Evolutionary conservation across 2,329 filamentous ascomycete species (phyloP).

Genomic region (Mariannaea elegans): DNA sequence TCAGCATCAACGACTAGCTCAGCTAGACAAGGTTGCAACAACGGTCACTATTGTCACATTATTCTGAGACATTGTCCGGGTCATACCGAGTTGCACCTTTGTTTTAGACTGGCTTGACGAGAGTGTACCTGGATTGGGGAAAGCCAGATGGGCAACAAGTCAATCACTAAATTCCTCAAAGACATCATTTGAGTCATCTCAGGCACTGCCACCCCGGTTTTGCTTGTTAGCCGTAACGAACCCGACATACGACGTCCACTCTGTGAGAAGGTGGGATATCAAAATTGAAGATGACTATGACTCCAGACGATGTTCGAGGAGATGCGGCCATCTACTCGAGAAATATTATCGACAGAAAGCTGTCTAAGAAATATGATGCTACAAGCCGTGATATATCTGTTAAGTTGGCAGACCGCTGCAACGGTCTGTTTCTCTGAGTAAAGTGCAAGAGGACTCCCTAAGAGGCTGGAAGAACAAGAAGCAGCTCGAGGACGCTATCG

Average conservation of each 20-base stretch:
- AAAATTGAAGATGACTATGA: slow-evolving; percentile 28
- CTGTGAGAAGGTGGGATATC: not conserved
- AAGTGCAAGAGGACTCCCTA: slow-evolving; percentile 39
- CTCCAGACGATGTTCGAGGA: slow-evolving; percentile 20
- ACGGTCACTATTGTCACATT: slow-evolving; percentile 24
- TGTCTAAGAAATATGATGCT: slow-evolving; percentile 36
- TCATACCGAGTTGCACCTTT: slow-evolving; percentile 31
- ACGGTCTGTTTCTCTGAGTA: no score
- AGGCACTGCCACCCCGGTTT: no score
- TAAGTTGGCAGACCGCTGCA: slow-evolving; percentile 39
- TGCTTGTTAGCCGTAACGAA: slow-evolving; percentile 41
- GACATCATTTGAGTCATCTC: no score
- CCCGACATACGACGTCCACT: slow-evolving; percentile 33
- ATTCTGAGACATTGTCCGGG: slow-evolving; percentile 22
- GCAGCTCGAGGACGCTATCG: slow-evolving; percentile 40
- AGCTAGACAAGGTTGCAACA: slow-evolving; percentile 26
- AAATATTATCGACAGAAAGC: slow-evolving; percentile 40
- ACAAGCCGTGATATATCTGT: slow-evolving; percentile 30
- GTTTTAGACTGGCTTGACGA: slow-evolving; percentile 49
- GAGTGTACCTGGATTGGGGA: no score
- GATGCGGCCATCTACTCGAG: no score
- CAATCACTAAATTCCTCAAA: slow-evolving; percentile 13
- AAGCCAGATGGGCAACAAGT: slow-evolving; percentile 37
- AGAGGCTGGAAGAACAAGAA: slow-evolving; percentile 36
- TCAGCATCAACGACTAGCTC: slow-evolving; percentile 16